Conservation (phyloP, 2,329 filamentous ascomycete species). For the Dendryphion nanum region DNA sequence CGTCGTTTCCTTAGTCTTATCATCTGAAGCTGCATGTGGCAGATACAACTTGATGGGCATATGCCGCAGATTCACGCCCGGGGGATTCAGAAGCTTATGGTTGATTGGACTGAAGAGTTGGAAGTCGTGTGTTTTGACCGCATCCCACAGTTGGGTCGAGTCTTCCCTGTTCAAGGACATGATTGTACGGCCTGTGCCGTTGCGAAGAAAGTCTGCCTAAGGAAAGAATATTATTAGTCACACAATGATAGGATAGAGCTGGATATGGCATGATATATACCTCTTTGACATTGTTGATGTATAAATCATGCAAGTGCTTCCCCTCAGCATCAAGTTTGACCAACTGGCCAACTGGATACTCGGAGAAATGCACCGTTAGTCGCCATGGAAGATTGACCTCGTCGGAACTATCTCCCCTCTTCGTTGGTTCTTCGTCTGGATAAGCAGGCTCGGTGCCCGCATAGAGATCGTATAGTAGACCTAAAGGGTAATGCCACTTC, state of each 20-base stretch:
- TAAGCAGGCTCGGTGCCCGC: conserved; percentile 54
- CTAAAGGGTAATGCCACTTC: conserved; percentile 71
- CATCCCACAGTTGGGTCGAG: conserved; percentile 77
- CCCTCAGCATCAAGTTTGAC: conserved; percentile 56
- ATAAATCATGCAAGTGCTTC: conserved; percentile 62
- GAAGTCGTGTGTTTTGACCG: conserved; percentile 76
- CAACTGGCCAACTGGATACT: conserved; percentile 59
- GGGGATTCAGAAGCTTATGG: conserved; percentile 70
- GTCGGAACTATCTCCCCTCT: conserved; percentile 6
- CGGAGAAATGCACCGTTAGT: conserved; percentile 60
- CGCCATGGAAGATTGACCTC: conserved; percentile 56
- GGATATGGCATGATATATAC: conserved; percentile 18
- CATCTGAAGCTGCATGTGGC: conserved; percentile 42
- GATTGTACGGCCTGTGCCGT: conserved; percentile 83
- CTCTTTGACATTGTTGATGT: conserved; percentile 70
- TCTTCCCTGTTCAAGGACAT: conserved; percentile 86
- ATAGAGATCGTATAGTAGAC: conserved; percentile 68
- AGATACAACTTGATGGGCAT: conserved; percentile 89
- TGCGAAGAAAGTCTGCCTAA: conserved; percentile 79
- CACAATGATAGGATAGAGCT: not conserved
- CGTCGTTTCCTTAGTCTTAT: conserved; percentile 14
- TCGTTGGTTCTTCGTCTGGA: conserved; percentile 16
- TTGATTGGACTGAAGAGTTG: conserved; percentile 71
- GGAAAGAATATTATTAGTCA: conserved; percentile 4
- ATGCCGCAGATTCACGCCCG: conserved; percentile 67